These are phyloP conservation scores for Avicennia marina DNA, from an alignment of 257 asterid species.

Conservation along the genomic window DNA sequence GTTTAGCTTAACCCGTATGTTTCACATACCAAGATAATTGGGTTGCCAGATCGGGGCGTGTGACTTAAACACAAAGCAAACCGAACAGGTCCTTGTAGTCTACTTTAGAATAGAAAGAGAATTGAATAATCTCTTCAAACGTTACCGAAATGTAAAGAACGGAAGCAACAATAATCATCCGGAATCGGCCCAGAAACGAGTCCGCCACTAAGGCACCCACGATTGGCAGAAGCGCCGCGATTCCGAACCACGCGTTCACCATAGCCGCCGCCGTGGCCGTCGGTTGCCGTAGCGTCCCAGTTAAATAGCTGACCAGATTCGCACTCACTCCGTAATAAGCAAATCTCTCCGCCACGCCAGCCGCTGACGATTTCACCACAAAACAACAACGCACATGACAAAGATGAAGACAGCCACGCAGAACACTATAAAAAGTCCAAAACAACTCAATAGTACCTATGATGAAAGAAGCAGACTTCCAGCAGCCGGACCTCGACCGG, in stretches of 20 bases:
- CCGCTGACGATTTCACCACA: not conserved
- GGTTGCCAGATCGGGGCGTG: too few relatives aligned
- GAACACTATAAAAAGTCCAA: too few relatives aligned
- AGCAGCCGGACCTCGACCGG: constrained; percentile 31
- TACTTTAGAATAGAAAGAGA: too few relatives aligned
- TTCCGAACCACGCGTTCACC: constrained; percentile 26
- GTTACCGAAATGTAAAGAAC: constrained; percentile 22
- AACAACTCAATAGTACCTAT: constrained; percentile 24
- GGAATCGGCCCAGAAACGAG: constrained; percentile 22
- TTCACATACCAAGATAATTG: too few relatives aligned
- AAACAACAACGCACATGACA: too few relatives aligned
- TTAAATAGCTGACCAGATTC: constrained; percentile 27
- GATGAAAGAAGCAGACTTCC: constrained; percentile 39
- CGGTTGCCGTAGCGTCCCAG: constrained; percentile 26
- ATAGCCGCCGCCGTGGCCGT: constrained; percentile 25
- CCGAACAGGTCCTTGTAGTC: too few relatives aligned
- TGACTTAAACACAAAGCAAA: too few relatives aligned
- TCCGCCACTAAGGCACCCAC: constrained; percentile 31
- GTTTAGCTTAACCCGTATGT: too few relatives aligned
- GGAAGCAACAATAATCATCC: constrained; percentile 21
- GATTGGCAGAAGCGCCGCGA: constrained; percentile 25
- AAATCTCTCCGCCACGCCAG: constrained; percentile 32
- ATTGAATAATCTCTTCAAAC: too few relatives aligned
- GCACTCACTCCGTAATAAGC: constrained; percentile 27
- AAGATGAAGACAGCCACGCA: too few relatives aligned